These are phyloP conservation scores for Tephrocybe sp. DNA, from an alignment of 768 basidiomycete genomes.

Conservation along the genomic window DNA sequence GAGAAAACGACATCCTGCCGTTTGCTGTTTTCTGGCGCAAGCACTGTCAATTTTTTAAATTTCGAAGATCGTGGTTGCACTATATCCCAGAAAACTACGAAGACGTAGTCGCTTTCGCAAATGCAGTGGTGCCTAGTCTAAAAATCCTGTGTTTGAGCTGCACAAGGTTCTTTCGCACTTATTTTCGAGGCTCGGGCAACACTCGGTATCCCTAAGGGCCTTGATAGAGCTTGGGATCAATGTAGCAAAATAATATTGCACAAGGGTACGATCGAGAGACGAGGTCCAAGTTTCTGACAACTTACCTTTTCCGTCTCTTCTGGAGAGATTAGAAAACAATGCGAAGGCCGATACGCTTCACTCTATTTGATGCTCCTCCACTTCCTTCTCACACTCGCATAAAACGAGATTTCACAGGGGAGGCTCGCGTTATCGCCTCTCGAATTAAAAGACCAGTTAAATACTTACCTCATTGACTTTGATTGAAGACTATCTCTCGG, in stretches of 20 bases:
- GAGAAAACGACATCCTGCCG: no score
- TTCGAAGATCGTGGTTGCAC: slow-evolving; percentile 7
- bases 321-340: slow-evolving; percentile 20
- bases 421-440: slow-evolving; percentile 2
- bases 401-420: slow-evolving; percentile 11
- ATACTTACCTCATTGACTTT: slow-evolving; percentile 27
- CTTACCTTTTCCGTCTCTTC: background rate
- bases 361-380: slow-evolving; percentile 10
- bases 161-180: slow-evolving; percentile 3
- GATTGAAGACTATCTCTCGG: slow-evolving; percentile 20
- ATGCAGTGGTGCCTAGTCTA: no score
- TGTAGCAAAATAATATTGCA: slow-evolving; percentile 31
- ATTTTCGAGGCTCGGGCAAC: slow-evolving; percentile 22
- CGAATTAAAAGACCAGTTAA: slow-evolving; percentile 18
- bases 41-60: slow-evolving; percentile 7
- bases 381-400: slow-evolving; percentile 8
- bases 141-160: no score
- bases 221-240: slow-evolving; percentile 32
- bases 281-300: no score
- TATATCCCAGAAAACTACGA: slow-evolving; percentile 1
- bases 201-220: background rate
- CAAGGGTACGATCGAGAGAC: slow-evolving; percentile 26
- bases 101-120: no score
- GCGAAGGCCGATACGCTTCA: slow-evolving; percentile 16
- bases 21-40: slow-evolving; percentile 6